phyloP scores from a whole-genome alignment of 176 grass and related monocot genomes.

The Carex littledalei region DNA sequence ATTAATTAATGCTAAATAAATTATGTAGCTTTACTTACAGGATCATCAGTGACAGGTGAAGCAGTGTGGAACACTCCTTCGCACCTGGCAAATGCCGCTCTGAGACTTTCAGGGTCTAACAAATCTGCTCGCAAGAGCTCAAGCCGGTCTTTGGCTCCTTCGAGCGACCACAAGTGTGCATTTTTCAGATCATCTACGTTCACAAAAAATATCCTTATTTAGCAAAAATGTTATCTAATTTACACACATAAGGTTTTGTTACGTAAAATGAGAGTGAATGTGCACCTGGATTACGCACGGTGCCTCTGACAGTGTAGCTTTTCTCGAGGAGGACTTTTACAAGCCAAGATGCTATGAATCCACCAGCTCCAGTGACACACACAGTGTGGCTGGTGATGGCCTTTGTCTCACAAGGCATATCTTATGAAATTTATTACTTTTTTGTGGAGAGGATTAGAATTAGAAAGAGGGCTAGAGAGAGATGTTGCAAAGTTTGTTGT shows the following conservation, averaged over 20 bases:
- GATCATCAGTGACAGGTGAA: constrained; percentile 74
- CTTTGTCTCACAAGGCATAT: neutral
- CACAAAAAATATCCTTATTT: neutral
- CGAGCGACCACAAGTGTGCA: constrained; percentile 51
- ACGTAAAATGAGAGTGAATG: neutral
- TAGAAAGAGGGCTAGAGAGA: neutral
- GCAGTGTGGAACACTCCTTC: constrained; percentile 85
- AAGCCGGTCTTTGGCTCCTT: constrained; percentile 60
- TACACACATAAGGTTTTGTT: neutral
- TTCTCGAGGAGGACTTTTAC: constrained; percentile 35
- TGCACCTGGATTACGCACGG: constrained; percentile 36
- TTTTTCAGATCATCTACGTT: constrained; percentile 71
- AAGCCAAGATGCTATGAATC: constrained; percentile 45
- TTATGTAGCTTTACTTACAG: constrained; percentile 28
- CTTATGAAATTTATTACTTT: neutral
- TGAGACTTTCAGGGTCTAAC: constrained; percentile 53
- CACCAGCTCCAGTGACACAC: constrained; percentile 41
- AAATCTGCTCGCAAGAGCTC: constrained; percentile 58
- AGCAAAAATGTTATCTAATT: neutral
- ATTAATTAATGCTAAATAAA: neutral
- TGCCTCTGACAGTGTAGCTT: constrained; percentile 32
- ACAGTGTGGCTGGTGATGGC: neutral
- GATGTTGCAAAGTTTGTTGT: neutral
- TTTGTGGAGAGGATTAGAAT: neutral
- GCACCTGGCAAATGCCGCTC: constrained; percentile 50